Base-by-base conservation (phyloP, 2,329 filamentous ascomycete genomes). In the Monilinia laxa region DNA sequence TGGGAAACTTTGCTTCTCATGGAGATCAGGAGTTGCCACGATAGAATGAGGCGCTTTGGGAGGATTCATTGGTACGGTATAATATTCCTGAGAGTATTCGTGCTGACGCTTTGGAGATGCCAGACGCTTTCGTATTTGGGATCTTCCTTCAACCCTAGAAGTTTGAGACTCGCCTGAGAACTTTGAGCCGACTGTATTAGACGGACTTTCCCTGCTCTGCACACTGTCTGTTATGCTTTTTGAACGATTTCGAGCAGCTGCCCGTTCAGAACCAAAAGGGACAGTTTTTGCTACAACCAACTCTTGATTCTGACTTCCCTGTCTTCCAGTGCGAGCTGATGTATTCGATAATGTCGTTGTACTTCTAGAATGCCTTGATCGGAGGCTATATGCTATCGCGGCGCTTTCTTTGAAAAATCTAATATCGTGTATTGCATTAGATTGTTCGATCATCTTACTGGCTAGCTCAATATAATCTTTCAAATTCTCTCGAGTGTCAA, bases 361-460 rank as follows among this genome's bases (percentile, higher is more conserved):
- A 11, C 28, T 57, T 38, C 28, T 57, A 2, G 25, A 23, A 5
- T 25, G 28, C 31, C 40, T 28, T 23, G 52, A 47, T 25, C 38
- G 10, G 12, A 49, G 23, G 31, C 28, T 25, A 28, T 35, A 51
- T 64, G 18, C n/a, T 25, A 51, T 4, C 14, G 42, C 52, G 3
- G 38, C 40, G 20, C 53, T 64, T 18, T 51, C 53, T 11, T 64
- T 56, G 45, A 70, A 73, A 28, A 66, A 69, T 28, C 63, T 47
- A 18, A 70, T 63, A n/a, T 64, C 68, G 14, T 68, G 52, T 45
- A 71, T 51, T 16, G 51, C 64, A 23, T 68, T 69, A 2, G 73
- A 71, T 49, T 73, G 67, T 18, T 70, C 67, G 11, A 74, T 73
- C 72, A 75, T 75, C 9, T 52, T 55, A n/a, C 68, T 64, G 11